Base-by-base conservation (phyloP, 352 stramenopile genomes). In the Phytophthora boehmeriae region DNA sequence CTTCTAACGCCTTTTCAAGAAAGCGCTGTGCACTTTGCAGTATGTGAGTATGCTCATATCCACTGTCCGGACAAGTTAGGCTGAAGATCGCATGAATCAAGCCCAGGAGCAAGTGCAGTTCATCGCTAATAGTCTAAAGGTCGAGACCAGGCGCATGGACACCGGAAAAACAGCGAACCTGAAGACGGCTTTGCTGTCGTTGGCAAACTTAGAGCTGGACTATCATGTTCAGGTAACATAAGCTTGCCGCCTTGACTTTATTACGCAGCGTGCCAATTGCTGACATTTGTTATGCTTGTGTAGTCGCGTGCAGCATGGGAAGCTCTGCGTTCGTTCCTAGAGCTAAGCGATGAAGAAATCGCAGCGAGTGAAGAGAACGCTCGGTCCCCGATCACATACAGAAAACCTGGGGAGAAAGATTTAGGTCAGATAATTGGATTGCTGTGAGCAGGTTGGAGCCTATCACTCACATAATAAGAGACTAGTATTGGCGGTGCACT, bases 41-140 rank as follows among this genome's bases (percentile, higher is more conserved):
- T 30, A 3, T 30, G 25, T 6, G 3, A 30, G 25, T 30, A 30
- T 30, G 25, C 25, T 30, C 25, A 10, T 25, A 22, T 41, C 53
- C n/a, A 30, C 69, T 34, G 16, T 17, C 5, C 3, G 16, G 2
- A 8, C 42, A 39, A 39, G 20, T 0, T 30, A 92, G 83, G 87
- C 87, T 1, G 87, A 96, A 68, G 87, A 94, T 43, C 76, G 85
- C 16, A 94, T 96, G 85, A 96, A 96, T 48, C 72, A 89, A 25
- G 87, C 87, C 5, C 87, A 88, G 41, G 85, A 95, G 50, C 87
- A 96, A 76, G 87, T 96, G 19, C 78, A 92, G 17, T 96, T 96
- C 50, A 96, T 96, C 34, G 86, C 87, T 11, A 89, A 83, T 34
- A 96, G 87, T 54, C 60, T 96, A 13, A 96, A 96, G 44, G 77